A percentile compares a stretch with the other conserved stretches of the same genome.
These are phyloP conservation scores for Ophiosphaerella korrae DNA, from an alignment of 2,329 filamentous ascomycete species.

Conservation along the genomic window DNA sequence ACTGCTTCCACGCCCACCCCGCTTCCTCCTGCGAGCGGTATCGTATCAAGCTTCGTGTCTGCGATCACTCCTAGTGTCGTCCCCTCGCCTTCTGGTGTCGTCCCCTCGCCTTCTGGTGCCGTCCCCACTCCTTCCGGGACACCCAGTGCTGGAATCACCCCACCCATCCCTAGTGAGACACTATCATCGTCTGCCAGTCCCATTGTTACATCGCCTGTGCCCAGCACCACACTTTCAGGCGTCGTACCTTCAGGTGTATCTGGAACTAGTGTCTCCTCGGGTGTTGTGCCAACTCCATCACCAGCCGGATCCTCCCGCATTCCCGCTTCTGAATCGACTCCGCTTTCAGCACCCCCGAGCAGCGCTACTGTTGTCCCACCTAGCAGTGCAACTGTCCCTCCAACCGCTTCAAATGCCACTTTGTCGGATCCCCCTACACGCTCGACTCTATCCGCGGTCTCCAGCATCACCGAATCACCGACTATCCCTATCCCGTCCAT, in stretches of 20 bases:
- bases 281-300: constrained; percentile 1
- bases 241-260: constrained; percentile 1
- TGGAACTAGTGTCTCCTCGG: constrained; percentile 8
- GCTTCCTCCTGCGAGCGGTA: constrained; percentile 14
- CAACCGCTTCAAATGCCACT: constrained; percentile 16
- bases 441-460: constrained; percentile 1
- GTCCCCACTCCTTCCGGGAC: constrained; percentile 3
- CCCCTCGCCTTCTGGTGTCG: constrained; percentile 7
- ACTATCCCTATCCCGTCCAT: constrained; percentile 14
- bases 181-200: background rate
- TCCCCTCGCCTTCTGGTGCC: constrained; percentile 7
- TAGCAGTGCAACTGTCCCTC: constrained; percentile 12
- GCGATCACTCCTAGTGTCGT: constrained; percentile 7
- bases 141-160: constrained; percentile 7
- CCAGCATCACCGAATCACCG: constrained; percentile 10
- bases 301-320: constrained; percentile 15
- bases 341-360: constrained; percentile 12
- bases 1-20: constrained; percentile 21
- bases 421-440: constrained; percentile 12
- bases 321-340: constrained; percentile 22
- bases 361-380: constrained; percentile 9
- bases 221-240: constrained; percentile 1
- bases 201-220: background rate
- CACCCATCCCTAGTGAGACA: constrained; percentile 2
- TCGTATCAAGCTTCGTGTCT: constrained; percentile 12